Evolutionary conservation across 441 rosid genomes (phyloP), one percentile per base, ranked within the genome.

Genomic region (Lagerstroemia fauriei): DNA sequence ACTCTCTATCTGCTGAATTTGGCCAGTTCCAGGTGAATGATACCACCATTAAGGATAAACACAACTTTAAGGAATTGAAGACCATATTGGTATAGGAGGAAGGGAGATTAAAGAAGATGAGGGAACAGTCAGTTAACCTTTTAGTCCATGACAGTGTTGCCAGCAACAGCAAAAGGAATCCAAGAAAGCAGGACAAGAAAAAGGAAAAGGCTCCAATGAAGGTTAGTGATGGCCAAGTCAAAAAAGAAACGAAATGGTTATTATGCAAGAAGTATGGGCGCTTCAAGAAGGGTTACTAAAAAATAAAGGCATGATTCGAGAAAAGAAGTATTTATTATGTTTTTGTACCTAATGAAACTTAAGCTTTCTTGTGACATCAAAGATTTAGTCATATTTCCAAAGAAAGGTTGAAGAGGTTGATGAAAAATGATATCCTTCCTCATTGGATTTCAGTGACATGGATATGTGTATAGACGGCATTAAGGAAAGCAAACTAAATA

Each of bases 401-500:
- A 50, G 17, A 50, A 50, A 50, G 17, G 53, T 9, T 50, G 17
- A 9, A 9, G 53, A 50, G 53, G 53, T 50, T 50, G 17, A 11
- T 50, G 53, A 50, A 50, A 50, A 50, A 9, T 50, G 53, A 50
- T 9, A 50, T 50, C 12, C 4, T 50, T 9, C 53, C 12, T 50
- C 53, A 50, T 9, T 50, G 53, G 53, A 50, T 50, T 50, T 50
- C 17, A 50, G 12, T 50, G 10, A 50, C 53, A 16, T 50, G 53
- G 53, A 8, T 10, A 16, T 50, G 17, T 8, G 10, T 50, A 9
- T 50, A 16, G 14, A 50, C 17, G 51, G 63, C 57, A 46, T 74
- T 74, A 76, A 24, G 69, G 47, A 5, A 51, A 57, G 9, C 22
- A 76, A 56, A 76, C 66, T 24, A 76, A 76, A 76, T 69, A 11